These are phyloP conservation scores for Debaryomyces subglobosus DNA, from an alignment of 1,139 yeast genomes.

Conservation along the genomic window DNA sequence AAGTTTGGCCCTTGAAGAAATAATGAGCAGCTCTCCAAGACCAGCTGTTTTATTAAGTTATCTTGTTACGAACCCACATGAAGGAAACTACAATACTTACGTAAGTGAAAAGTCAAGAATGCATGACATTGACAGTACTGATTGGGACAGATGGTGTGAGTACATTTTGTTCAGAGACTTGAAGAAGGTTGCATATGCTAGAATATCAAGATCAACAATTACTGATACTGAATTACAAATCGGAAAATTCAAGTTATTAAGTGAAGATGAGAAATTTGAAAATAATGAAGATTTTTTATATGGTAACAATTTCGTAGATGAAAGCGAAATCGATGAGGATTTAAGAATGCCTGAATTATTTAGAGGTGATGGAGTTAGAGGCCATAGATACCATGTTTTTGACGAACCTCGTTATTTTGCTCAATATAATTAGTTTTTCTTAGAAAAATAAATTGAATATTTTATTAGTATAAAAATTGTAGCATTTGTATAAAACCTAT, in stretches of 20 bases:
- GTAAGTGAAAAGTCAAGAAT: constrained; percentile 83
- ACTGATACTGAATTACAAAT: constrained; percentile 97
- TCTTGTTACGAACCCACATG: constrained; percentile 81
- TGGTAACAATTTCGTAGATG: constrained; percentile 58
- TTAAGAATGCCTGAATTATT: constrained; percentile 81
- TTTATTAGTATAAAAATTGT: neutral
- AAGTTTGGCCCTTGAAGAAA: constrained; percentile 70
- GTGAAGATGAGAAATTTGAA: constrained; percentile 40
- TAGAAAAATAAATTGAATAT: neutral
- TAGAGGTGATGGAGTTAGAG: constrained; percentile 93
- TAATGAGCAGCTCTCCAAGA: constrained; percentile 77
- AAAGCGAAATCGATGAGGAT: constrained; percentile 58
- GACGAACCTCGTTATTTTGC: constrained; percentile 84
- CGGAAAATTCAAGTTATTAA: constrained; percentile 79
- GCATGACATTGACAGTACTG: constrained; percentile 91
- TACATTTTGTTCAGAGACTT: constrained; percentile 86
- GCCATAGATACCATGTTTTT: constrained; percentile 91
- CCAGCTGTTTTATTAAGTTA: constrained; percentile 87
- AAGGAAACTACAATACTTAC: constrained; percentile 90
- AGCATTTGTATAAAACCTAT: neutral
- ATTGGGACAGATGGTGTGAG: constrained; percentile 99
- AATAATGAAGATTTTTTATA: constrained; percentile 51
- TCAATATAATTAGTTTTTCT: constrained; percentile 17
- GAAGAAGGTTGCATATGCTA: constrained; percentile 89
- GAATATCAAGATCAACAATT: constrained; percentile 89